Evolutionary conservation across 1,139 yeast species (phyloP).

Genomic region (Saccharomycopsis hybrid): DNA sequence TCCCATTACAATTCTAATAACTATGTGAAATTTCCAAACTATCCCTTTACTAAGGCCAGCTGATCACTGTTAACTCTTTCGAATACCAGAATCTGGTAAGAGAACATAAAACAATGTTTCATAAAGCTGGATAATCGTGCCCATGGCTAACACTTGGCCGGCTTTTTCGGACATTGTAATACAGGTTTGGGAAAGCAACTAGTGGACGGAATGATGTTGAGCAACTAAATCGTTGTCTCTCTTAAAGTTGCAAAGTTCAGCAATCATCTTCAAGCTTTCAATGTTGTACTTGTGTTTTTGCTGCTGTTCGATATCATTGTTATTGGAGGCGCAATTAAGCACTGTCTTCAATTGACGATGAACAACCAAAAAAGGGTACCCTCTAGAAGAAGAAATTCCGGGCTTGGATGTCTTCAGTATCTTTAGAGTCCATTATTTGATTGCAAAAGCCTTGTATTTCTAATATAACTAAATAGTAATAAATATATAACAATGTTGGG

Average conservation of each 20-base stretch:
- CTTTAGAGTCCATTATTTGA: too few relatives aligned
- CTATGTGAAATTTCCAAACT: slow-evolving; percentile 66
- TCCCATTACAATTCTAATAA: slow-evolving; percentile 88
- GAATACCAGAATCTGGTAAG: slow-evolving; percentile 92
- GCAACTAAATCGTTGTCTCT: slow-evolving; percentile 92
- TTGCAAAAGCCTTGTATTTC: too few relatives aligned
- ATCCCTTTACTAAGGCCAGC: slow-evolving; percentile 86
- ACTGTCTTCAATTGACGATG: slow-evolving; percentile 83
- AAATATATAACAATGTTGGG: too few relatives aligned
- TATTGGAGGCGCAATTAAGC: slow-evolving; percentile 33
- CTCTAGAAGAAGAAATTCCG: slow-evolving; percentile 72
- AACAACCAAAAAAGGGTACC: slow-evolving; percentile 88
- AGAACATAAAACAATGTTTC: slow-evolving; percentile 95
- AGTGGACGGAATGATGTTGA: slow-evolving; percentile 91
- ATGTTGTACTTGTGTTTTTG: slow-evolving; percentile 45
- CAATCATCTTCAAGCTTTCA: slow-evolving; percentile 69
- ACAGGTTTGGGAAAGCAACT: slow-evolving; percentile 76
- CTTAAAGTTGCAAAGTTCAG: slow-evolving; percentile 91
- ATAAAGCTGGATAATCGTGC: slow-evolving; percentile 85
- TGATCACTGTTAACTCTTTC: slow-evolving; percentile 98
- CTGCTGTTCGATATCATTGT: too few relatives aligned
- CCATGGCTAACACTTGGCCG: slow-evolving; percentile 79
- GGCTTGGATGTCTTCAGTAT: too few relatives aligned
- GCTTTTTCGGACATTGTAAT: slow-evolving; percentile 69
- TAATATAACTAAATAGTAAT: too few relatives aligned